phyloP scores from a whole-genome alignment of 352 stramenopile genomes.

The Pythium oligandrum region DNA sequence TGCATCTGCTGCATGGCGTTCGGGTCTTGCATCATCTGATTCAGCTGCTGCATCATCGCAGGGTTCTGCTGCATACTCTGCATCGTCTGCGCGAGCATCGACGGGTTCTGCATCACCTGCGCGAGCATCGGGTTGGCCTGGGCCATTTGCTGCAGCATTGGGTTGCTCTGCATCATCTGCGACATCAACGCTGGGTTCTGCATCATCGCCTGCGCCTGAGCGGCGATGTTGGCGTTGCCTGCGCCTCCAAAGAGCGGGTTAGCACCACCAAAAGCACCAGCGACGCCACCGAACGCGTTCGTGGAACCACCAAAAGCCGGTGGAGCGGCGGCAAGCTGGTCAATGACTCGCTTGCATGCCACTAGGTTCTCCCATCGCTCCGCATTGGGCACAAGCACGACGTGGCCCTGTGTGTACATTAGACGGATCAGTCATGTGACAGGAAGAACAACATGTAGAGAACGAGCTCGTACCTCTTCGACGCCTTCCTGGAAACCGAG shows the following conservation, averaged over 20 bases:
- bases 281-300: conserved; percentile 10
- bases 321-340: conserved; percentile 26
- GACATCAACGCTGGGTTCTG: conserved; percentile 65
- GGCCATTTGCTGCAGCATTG: conserved; percentile 78
- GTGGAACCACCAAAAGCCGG: conserved; percentile 3
- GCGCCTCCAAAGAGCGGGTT: neutral
- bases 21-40: conserved; percentile 77
- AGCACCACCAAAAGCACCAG: conserved; percentile 4
- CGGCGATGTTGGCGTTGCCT: conserved; percentile 37
- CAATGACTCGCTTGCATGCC: conserved; percentile 59
- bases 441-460: neutral
- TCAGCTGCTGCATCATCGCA: conserved; percentile 75
- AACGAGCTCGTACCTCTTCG: conserved; percentile 34
- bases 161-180: conserved; percentile 60
- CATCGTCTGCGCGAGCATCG: conserved; percentile 60
- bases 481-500: conserved; percentile 69
- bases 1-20: conserved; percentile 68
- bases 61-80: conserved; percentile 73
- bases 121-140: conserved; percentile 75
- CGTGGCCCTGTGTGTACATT: conserved; percentile 29
- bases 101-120: conserved; percentile 73
- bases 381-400: conserved; percentile 66
- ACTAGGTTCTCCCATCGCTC: conserved; percentile 75
- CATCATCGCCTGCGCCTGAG: conserved; percentile 59
- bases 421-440: conserved; percentile 1